Evolutionary conservation across 2,329 filamentous ascomycete species (phyloP).

Genomic region (Aspergillus viridinutans): DNA sequence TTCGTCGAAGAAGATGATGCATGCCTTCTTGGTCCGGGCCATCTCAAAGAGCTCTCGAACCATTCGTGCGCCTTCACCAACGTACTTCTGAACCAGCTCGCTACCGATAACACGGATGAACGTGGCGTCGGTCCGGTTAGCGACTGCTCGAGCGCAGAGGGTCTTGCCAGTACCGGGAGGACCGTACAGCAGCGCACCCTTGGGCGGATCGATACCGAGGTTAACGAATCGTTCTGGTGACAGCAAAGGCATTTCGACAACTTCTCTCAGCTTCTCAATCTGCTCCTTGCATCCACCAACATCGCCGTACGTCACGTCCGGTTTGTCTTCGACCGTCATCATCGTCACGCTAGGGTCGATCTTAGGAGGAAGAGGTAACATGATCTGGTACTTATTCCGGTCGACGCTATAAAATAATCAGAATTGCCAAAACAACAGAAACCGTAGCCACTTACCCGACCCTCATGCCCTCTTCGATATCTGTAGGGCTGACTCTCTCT

Average conservation of each 20-base stretch:
- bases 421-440: background rate
- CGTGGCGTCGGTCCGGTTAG: conserved; percentile 95
- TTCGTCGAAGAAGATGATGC: conserved; percentile 99
- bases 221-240: conserved; percentile 97
- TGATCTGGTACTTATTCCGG: conserved; percentile 98
- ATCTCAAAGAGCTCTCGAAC: conserved; percentile 98
- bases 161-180: conserved; percentile 99
- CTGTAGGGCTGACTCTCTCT: conserved; percentile 92
- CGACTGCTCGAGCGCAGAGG: conserved; percentile 92
- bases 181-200: conserved; percentile 93
- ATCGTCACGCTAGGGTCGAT: conserved; percentile 99
- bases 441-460: conserved; percentile 60
- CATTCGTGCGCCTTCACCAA: conserved; percentile 97
- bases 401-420: conserved; percentile 61
- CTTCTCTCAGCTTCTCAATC: conserved; percentile 97
- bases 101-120: conserved; percentile 98
- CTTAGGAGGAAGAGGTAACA: conserved; percentile 92
- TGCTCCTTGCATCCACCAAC: conserved; percentile 99
- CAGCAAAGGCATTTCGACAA: conserved; percentile 95
- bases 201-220: conserved; percentile 97
- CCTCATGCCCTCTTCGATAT: conserved; percentile 99
- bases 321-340: conserved; percentile 99
- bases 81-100: conserved; percentile 97
- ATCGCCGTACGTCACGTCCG: conserved; percentile 97
- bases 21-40: conserved; percentile 98